A percentile compares a stretch with the other conserved stretches of the same genome.
Evolutionary conservation across 495 filamentous ascomycete species (phyloP).

Genomic region (Friedmanniomyces endolithicus): DNA sequence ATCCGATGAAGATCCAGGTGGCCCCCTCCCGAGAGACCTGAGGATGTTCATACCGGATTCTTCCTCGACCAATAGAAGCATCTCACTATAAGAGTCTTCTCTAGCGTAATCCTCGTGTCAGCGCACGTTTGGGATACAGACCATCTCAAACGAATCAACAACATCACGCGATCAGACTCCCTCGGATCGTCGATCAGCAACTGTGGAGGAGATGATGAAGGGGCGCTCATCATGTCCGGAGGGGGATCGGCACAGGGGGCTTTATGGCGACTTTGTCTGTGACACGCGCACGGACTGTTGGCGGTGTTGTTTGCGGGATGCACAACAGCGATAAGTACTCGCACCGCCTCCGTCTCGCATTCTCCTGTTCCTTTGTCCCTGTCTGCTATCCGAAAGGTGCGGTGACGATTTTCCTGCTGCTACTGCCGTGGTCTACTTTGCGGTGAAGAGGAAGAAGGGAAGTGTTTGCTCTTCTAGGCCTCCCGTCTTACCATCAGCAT

Average conservation of each 20-base stretch:
- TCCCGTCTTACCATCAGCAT: constrained; percentile 1
- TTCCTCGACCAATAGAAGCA: background rate
- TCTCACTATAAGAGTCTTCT: background rate
- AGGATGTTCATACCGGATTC: background rate
- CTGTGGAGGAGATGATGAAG: background rate
- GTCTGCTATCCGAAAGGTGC: no score
- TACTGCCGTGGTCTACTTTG: background rate
- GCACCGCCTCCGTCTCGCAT: no score
- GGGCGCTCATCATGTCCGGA: background rate
- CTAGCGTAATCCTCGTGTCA: background rate
- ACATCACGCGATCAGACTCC: background rate
- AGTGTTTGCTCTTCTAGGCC: no score
- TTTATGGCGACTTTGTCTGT: background rate
- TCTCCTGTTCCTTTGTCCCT: no score
- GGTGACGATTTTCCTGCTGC: background rate
- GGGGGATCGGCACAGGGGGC: background rate
- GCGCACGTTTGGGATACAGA: background rate
- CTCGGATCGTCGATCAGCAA: background rate
- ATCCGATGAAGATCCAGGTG: no score
- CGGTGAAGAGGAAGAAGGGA: background rate
- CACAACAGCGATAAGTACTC: no score
- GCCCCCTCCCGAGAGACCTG: background rate
- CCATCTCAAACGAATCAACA: no score
- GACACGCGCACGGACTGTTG: no score
- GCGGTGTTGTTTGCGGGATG: no score